Conservation (phyloP, 768 basidiomycete genomes). For the Kwoniella europaea region DNA sequence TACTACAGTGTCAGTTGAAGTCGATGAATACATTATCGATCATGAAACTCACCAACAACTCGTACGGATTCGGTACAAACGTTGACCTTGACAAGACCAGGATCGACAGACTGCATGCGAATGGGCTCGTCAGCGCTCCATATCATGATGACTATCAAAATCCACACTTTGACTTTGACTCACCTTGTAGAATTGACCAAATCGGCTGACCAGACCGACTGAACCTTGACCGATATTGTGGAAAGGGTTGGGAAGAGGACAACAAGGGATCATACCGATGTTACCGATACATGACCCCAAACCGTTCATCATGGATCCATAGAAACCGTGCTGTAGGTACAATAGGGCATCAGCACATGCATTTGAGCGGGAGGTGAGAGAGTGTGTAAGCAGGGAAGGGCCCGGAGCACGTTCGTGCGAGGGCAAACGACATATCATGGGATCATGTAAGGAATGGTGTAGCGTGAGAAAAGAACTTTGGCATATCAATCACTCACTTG, state of each 20-base stretch:
- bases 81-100: slow-evolving; percentile 88
- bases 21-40: not conserved
- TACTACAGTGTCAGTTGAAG: not conserved
- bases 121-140: slow-evolving; percentile 1
- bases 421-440: not conserved
- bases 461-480: not conserved
- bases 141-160: not conserved
- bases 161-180: slow-evolving; percentile 5
- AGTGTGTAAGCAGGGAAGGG: not conserved
- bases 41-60: slow-evolving; percentile 64
- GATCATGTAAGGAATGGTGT: not conserved
- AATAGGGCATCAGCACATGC: not conserved
- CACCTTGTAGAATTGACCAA: slow-evolving; percentile 89
- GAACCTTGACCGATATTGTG: slow-evolving; percentile 64
- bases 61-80: slow-evolving; percentile 89
- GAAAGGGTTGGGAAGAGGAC: slow-evolving; percentile 62
- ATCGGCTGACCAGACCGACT: slow-evolving; percentile 74
- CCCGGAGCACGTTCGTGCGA: not conserved
- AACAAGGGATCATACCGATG: slow-evolving; percentile 78
- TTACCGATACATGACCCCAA: slow-evolving; percentile 73
- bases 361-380: not conserved
- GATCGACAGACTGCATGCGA: slow-evolving; percentile 71
- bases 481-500: slow-evolving; percentile 50
- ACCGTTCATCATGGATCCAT: slow-evolving; percentile 77
- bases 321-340: slow-evolving; percentile 70